Base-by-base conservation (phyloP, 306 rosid species). In the Ormosia emarginata region DNA sequence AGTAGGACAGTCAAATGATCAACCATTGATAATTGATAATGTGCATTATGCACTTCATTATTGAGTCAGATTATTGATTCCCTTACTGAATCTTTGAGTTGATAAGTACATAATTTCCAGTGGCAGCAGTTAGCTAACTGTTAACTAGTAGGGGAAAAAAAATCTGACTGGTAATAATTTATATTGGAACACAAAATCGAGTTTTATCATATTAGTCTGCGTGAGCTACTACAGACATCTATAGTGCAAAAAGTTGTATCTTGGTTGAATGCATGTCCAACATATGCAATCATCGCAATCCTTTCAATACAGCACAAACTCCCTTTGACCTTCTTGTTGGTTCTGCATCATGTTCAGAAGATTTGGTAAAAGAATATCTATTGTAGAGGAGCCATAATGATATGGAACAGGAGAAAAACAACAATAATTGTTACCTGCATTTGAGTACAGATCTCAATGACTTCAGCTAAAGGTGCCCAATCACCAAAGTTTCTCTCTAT, bases 401-500 rank as follows among this genome's bases (percentile, higher is more conserved):
- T 14, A 76, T 36, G 65, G 24, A 34, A 17, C 17, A 44, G 9
- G 56, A 74, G 53, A 46, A 40, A 58, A 70, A 50, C 30, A 53
- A 81, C 8, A 53, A 81, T 10, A 76, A 80, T 3, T n/a, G n/a
- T n/a, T n/a, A 93, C 94, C 94, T 89, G 90, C 86, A 94, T 44
- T 69, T 88, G 92, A 41, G 85, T 85, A 73, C 97, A 94, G 66
- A 91, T 90, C 52, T 91, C 93, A 29, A 90, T 86, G 72, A 93
- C 91, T 94, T 94, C 98, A 78, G 92, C 88, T 40, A 79, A 4
- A 46, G 98, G 98, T 17, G 97, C 92, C 97, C 98, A 92, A 83
- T 94, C 97, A 43, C 98, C 98, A 46, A 94, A 94, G 75, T 94
- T 94, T 71, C 97, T 90, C 89, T 91, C 97, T 30, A 92, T 89